These are phyloP conservation scores for Leptographium galeiforme DNA, from an alignment of 2,329 filamentous ascomycete genomes.

Conservation along the genomic window DNA sequence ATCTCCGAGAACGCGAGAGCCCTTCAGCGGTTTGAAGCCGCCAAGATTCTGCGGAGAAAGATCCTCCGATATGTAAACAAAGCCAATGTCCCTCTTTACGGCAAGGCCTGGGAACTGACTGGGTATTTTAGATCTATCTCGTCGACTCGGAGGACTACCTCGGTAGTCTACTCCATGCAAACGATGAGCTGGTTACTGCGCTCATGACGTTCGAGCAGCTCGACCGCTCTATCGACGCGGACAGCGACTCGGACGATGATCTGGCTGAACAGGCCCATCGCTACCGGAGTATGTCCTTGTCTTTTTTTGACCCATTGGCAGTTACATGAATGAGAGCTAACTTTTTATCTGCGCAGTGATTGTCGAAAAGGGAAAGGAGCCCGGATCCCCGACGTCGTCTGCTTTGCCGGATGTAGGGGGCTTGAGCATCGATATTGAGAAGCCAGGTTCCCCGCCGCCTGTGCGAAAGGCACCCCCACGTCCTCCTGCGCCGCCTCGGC, in stretches of 20 bases:
- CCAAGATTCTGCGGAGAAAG: conserved; percentile 72
- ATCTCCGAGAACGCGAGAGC: conserved; percentile 75
- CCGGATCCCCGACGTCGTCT: conserved; percentile 25
- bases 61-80: conserved; percentile 64
- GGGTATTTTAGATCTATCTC: conserved; percentile 54
- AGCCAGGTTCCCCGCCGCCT: conserved; percentile 18
- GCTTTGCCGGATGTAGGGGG: conserved; percentile 26
- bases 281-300: conserved; percentile 39
- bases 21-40: conserved; percentile 66
- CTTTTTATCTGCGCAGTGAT: conserved; percentile 28
- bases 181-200: conserved; percentile 87
- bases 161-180: conserved; percentile 79
- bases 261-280: conserved; percentile 52
- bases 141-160: conserved; percentile 88
- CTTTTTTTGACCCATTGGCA: too few species aligned
- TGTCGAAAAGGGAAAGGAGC: conserved; percentile 35
- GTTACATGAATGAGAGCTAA: background rate
- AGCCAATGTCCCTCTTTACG: too few species aligned
- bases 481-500: conserved; percentile 33
- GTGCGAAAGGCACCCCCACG: conserved; percentile 23
- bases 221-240: conserved; percentile 69
- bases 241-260: conserved; percentile 58
- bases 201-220: conserved; percentile 92
- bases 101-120: background rate
- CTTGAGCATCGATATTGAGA: conserved; percentile 22